Evolutionary conservation across 225 moss, liverwort and hornwort genomes (phyloP).

Genomic region (Ulota crispa): DNA sequence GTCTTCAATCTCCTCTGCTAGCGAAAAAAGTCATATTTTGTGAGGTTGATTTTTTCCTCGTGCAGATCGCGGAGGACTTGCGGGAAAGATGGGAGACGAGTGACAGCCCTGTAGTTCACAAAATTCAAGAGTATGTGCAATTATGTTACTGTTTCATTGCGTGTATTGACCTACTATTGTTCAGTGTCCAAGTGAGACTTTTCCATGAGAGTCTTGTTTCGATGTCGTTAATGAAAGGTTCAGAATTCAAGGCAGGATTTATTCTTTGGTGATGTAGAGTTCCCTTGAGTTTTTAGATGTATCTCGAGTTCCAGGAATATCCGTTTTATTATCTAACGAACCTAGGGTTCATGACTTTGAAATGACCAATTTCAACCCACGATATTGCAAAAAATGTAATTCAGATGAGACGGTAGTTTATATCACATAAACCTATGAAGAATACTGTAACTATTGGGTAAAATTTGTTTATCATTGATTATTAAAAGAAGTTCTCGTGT

Average conservation of each 20-base stretch:
- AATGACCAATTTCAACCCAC: neutral
- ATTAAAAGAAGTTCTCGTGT: neutral
- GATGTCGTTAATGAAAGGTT: neutral
- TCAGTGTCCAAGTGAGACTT: neutral
- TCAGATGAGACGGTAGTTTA: neutral
- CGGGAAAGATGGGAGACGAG: conserved; percentile 99
- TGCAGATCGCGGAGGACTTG: conserved; percentile 92
- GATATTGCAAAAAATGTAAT: neutral
- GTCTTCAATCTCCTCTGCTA: neutral
- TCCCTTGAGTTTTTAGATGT: neutral
- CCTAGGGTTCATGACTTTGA: neutral
- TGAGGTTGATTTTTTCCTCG: neutral
- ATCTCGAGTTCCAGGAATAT: neutral
- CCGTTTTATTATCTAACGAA: neutral
- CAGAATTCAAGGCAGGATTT: neutral
- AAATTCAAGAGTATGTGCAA: conserved; percentile 80
- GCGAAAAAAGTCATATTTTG: neutral
- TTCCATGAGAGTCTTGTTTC: conserved; percentile 8
- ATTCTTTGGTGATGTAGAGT: neutral
- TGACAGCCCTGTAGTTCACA: conserved; percentile 98
- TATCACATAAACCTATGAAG: neutral
- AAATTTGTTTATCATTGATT: neutral
- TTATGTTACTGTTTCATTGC: neutral
- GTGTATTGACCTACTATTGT: neutral
- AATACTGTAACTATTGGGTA: neutral